Percentiles rank a stretch among this genome's conserved stretches.
Evolutionary conservation across 129 eudicot genomes (phyloP).

Genomic region (Lonicera japonica): DNA sequence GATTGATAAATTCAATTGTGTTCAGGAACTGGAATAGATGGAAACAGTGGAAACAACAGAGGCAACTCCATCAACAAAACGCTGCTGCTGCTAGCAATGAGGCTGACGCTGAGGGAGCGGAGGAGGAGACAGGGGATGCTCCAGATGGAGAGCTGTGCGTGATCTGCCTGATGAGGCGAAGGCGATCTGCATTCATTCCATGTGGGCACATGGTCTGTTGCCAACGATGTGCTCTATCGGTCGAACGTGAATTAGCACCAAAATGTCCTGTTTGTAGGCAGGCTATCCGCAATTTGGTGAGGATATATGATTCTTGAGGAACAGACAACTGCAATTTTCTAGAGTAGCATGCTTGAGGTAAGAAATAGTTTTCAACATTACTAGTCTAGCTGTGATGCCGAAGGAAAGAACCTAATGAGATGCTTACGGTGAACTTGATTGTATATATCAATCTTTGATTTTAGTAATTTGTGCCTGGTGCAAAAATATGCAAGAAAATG

Average conservation of each 20-base stretch:
- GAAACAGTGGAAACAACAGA: constrained; percentile 59
- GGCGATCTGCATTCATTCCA: constrained; percentile 77
- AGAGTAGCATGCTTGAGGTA: background rate
- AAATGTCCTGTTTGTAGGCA: constrained; percentile 95
- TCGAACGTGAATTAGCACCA: constrained; percentile 64
- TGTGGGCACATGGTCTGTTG: constrained; percentile 92
- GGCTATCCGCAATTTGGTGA: constrained; percentile 49
- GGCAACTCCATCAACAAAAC: constrained; percentile 34
- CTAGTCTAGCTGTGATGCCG: background rate
- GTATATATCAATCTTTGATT: background rate
- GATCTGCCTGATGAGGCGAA: constrained; percentile 64
- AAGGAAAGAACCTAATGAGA: background rate
- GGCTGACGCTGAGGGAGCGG: constrained; percentile 29
- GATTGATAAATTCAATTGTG: background rate
- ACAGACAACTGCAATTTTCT: background rate
- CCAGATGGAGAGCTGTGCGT: constrained; percentile 82
- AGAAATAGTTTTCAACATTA: too few relatives aligned
- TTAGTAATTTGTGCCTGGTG: too few relatives aligned
- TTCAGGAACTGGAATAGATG: constrained; percentile 78
- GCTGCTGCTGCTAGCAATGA: constrained; percentile 20
- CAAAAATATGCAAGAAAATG: too few relatives aligned
- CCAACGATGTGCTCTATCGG: constrained; percentile 64
- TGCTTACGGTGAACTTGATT: background rate
- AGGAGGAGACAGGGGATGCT: constrained; percentile 52
- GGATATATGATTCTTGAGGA: constrained; percentile 71